These are phyloP conservation scores for Cutaneotrichosporon mucoides DNA, from an alignment of 1,284 basidiomycete species.

Conservation along the genomic window DNA sequence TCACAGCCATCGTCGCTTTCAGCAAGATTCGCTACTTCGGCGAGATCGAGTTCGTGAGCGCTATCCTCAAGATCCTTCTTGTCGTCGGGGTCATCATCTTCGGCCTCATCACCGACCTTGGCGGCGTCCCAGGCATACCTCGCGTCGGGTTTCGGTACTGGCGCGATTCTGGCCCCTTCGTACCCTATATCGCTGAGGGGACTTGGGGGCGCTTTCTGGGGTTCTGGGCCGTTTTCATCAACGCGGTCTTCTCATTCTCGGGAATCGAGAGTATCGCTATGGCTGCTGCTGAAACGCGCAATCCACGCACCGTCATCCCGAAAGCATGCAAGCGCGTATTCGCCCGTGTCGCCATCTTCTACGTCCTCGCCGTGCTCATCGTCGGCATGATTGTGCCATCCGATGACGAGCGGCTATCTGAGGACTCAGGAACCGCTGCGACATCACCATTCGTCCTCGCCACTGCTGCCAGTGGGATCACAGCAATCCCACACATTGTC, in stretches of 20 bases:
- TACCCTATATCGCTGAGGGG: slow-evolving; percentile 17
- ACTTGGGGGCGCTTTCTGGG: slow-evolving; percentile 23
- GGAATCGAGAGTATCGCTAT: slow-evolving; percentile 28
- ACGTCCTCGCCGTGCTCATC: slow-evolving; percentile 54
- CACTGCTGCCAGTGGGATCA: slow-evolving; percentile 62
- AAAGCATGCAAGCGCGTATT: slow-evolving; percentile 21
- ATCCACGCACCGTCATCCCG: slow-evolving; percentile 31
- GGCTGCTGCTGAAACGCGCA: slow-evolving; percentile 36
- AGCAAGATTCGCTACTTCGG: slow-evolving; percentile 22
- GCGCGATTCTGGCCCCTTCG: slow-evolving; percentile 61
- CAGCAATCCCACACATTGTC: slow-evolving; percentile 52
- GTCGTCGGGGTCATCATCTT: slow-evolving; percentile 58
- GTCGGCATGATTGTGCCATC: slow-evolving; percentile 65
- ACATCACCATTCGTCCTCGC: slow-evolving; percentile 67
- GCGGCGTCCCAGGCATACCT: slow-evolving; percentile 40
- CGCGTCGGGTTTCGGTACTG: slow-evolving; percentile 59
- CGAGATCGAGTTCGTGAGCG: slow-evolving; percentile 60
- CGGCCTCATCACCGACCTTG: slow-evolving; percentile 58
- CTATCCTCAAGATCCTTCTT: slow-evolving; percentile 69
- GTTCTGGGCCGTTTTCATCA: slow-evolving; percentile 24
- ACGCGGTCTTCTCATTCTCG: slow-evolving; percentile 29
- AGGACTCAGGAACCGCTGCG: slow-evolving; percentile 56
- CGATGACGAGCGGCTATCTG: slow-evolving; percentile 15
- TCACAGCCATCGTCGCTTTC: slow-evolving; percentile 18
- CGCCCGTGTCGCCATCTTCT: slow-evolving; percentile 51